Conservation (phyloP, 345 rosid genomes). For the Boechera divaricarpa region DNA sequence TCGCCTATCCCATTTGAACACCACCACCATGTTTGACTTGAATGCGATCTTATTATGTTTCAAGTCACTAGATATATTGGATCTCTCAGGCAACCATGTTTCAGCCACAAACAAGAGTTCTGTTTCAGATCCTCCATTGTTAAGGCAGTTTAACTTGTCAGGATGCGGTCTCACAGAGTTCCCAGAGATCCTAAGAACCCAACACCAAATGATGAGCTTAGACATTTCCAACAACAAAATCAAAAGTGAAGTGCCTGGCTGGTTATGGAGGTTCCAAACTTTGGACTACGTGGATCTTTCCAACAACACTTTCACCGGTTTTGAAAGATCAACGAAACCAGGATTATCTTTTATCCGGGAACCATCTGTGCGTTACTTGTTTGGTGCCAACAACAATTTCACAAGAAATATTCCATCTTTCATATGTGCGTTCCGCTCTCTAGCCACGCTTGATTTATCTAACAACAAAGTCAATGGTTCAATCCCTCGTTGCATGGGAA, state of each 20-base stretch:
- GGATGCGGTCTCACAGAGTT: slow-evolving; percentile 21
- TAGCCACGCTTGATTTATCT: neutral
- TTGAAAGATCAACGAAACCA: neutral
- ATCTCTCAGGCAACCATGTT: slow-evolving; percentile 30
- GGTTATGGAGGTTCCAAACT: slow-evolving; percentile 7
- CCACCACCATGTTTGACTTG: slow-evolving; percentile 17
- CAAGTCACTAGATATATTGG: neutral
- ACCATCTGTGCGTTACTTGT: neutral
- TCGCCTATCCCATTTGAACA: slow-evolving; percentile 1
- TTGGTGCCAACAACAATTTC: slow-evolving; percentile 15
- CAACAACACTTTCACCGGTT: slow-evolving; percentile 9
- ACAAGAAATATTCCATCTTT: slow-evolving; percentile 7
- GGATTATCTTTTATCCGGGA: neutral
- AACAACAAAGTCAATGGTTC: neutral
- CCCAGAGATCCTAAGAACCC: slow-evolving; percentile 27
- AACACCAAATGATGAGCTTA: no score
- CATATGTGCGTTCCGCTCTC: neutral
- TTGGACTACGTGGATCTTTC: neutral
- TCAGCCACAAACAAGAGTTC: neutral
- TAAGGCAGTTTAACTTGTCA: neutral
- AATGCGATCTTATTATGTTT: neutral
- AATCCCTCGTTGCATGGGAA: slow-evolving; percentile 1
- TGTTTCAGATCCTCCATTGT: no score
- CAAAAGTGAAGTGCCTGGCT: slow-evolving; percentile 8
- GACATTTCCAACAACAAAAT: no score